A percentile compares a stretch with the other conserved stretches of the same genome.
phyloP scores from a whole-genome alignment of 257 asterid genomes.

The Ophiorrhiza pumila region DNA sequence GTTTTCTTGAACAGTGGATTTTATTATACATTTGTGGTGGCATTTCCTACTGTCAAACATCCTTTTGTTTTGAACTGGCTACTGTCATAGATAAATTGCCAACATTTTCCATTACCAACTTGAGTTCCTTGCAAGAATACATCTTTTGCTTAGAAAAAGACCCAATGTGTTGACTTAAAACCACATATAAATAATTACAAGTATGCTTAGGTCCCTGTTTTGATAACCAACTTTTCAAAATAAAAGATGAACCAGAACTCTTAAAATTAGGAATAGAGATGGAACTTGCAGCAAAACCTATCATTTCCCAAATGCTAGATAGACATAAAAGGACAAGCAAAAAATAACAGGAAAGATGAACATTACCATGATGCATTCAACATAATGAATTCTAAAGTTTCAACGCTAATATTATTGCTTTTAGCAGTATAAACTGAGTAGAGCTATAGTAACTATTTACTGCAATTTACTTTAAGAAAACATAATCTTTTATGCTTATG shows the following conservation, averaged over 20 bases:
- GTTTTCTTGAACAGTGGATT: conserved; percentile 61
- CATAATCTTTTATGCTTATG: background rate
- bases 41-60: conserved; percentile 83
- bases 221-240: background rate
- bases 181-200: background rate
- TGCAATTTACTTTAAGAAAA: background rate
- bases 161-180: background rate
- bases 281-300: background rate
- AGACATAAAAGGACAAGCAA: too few species aligned
- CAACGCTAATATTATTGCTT: background rate
- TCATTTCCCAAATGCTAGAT: too few species aligned
- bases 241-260: background rate
- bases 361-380: too few species aligned
- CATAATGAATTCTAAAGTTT: too few species aligned
- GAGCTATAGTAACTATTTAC: background rate
- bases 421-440: background rate
- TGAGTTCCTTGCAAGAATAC: conserved; percentile 50
- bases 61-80: conserved; percentile 89
- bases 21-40: conserved; percentile 80
- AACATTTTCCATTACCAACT: conserved; percentile 61
- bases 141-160: background rate
- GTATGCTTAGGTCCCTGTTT: background rate
- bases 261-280: background rate
- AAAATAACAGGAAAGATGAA: too few species aligned
- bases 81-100: conserved; percentile 82